These are phyloP conservation scores for Aegilops tauschii DNA, from an alignment of 176 grass and related monocot genomes.

Conservation along the genomic window DNA sequence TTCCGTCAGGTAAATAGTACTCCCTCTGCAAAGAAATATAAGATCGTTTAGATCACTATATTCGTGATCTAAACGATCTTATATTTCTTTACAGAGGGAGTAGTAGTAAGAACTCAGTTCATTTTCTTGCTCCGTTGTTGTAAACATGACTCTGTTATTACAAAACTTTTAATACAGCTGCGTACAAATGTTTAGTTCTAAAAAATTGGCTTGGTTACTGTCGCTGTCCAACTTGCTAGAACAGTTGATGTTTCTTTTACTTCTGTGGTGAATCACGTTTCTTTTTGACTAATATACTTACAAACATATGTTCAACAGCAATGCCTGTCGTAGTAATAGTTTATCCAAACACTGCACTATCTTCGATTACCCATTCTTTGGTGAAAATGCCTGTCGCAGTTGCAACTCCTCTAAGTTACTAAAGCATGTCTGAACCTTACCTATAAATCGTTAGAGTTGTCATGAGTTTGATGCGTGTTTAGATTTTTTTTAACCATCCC, in stretches of 20 bases:
- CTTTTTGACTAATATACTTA: not conserved
- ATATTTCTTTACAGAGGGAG: too few relatives aligned
- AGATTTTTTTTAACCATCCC: not conserved
- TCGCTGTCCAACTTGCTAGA: not conserved
- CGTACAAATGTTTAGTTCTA: not conserved
- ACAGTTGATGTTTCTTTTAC: not conserved
- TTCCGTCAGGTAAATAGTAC: conserved; percentile 66
- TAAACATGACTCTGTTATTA: not conserved
- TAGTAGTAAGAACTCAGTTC: not conserved
- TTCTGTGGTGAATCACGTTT: not conserved
- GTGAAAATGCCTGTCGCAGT: not conserved
- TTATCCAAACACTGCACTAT: not conserved
- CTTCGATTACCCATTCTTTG: not conserved
- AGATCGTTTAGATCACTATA: too few relatives aligned
- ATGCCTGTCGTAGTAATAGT: not conserved
- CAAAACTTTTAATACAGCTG: not conserved
- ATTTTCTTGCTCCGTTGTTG: not conserved
- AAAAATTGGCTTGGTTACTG: not conserved
- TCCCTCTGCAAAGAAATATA: not conserved
- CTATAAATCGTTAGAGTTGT: not conserved
- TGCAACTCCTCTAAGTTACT: not conserved
- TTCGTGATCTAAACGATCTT: too few relatives aligned
- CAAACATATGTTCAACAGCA: not conserved
- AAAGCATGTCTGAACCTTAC: not conserved
- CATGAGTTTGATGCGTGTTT: not conserved